These are phyloP conservation scores for Ustilago crameri DNA, from an alignment of 1,284 basidiomycete genomes.

Conservation along the genomic window DNA sequence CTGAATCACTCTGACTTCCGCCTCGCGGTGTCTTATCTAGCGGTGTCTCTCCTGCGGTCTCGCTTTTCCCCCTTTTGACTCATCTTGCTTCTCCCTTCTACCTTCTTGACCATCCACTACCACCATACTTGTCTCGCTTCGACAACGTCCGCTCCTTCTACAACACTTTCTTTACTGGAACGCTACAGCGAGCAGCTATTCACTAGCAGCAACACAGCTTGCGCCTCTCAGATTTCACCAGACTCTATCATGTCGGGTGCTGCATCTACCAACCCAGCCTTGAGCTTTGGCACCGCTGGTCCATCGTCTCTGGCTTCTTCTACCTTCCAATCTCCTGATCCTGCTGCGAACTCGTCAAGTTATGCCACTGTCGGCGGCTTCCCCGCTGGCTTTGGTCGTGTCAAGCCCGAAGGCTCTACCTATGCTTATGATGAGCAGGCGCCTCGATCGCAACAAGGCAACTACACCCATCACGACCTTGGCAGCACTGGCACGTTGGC, in stretches of 20 bases:
- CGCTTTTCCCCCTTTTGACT: slow-evolving; percentile 24
- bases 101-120: slow-evolving; percentile 25
- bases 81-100: slow-evolving; percentile 24
- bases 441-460: slow-evolving; percentile 47
- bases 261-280: slow-evolving; percentile 42
- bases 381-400: slow-evolving; percentile 25
- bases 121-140: slow-evolving; percentile 42
- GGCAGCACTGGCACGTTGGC: slow-evolving; percentile 24
- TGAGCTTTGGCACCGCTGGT: slow-evolving; percentile 39
- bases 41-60: slow-evolving; percentile 50
- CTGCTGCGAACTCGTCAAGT: slow-evolving; percentile 31
- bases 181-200: slow-evolving; percentile 1
- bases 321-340: slow-evolving; percentile 39
- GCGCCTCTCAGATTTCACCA: neutral
- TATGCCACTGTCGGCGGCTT: slow-evolving; percentile 31
- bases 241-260: slow-evolving; percentile 35
- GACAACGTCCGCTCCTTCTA: slow-evolving; percentile 15
- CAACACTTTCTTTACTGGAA: slow-evolving; percentile 8
- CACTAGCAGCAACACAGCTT: neutral
- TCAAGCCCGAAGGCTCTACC: slow-evolving; percentile 30
- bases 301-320: slow-evolving; percentile 21
- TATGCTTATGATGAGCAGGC: slow-evolving; percentile 49
- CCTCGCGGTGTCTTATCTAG: slow-evolving; percentile 49
- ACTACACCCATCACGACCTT: slow-evolving; percentile 49
- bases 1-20: slow-evolving; percentile 33